phyloP scores from a whole-genome alignment of 257 asterid genomes.

The Solanum arcanum region DNA sequence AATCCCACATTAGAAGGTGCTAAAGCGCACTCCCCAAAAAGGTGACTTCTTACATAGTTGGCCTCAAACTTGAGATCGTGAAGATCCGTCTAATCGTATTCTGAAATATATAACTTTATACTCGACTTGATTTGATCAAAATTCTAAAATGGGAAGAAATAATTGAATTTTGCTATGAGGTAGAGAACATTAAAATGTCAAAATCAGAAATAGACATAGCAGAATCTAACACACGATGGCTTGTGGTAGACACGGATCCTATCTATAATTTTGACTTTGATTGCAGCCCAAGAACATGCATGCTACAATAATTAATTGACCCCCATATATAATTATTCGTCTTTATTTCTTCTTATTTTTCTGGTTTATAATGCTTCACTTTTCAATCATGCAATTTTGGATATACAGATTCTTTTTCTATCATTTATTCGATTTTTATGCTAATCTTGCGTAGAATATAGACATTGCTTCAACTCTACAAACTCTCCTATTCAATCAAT shows the following conservation, averaged over 20 bases:
- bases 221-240: conserved; percentile 11
- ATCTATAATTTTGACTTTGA: conserved; percentile 14
- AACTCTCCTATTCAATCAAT: not conserved
- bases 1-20: not conserved
- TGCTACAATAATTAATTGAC: conserved; percentile 1
- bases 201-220: conserved; percentile 6
- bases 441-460: not conserved
- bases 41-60: not conserved
- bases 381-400: not conserved
- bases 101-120: not conserved
- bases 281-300: conserved; percentile 26
- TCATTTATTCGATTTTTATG: not conserved
- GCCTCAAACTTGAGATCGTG: not conserved
- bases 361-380: not conserved
- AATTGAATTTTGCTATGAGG: not conserved
- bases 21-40: not conserved
- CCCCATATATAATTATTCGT: not conserved
- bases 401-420: not conserved
- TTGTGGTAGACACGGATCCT: conserved; percentile 17
- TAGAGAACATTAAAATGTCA: conserved; percentile 5
- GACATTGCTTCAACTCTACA: not conserved
- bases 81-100: not conserved
- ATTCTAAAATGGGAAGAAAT: not conserved
- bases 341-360: not conserved
- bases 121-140: not conserved